Percentiles rank a stretch among this genome's conserved stretches.
phyloP scores from a whole-genome alignment of 805 yeast genomes.

The Hermanozyma aechmeae region DNA sequence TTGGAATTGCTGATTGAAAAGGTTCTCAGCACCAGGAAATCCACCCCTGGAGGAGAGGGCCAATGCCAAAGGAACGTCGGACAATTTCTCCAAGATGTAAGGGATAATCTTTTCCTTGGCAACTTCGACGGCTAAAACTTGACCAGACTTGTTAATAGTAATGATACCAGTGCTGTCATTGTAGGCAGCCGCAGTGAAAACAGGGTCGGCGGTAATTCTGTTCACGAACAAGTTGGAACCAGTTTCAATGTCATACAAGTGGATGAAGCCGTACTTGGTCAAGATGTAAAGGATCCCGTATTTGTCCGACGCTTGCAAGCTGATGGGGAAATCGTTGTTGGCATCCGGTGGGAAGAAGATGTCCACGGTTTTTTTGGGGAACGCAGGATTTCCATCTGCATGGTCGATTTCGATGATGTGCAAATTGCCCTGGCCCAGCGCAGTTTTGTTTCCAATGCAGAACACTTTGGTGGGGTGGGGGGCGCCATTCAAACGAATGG shows the following conservation, averaged over 20 bases:
- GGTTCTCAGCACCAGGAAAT: conserved; percentile 91
- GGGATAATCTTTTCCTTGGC: conserved; percentile 80
- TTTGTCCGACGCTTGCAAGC: conserved; percentile 74
- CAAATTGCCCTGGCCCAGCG: conserved; percentile 60
- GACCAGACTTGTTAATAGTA: conserved; percentile 91
- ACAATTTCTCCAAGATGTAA: conserved; percentile 76
- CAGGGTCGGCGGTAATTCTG: conserved; percentile 92
- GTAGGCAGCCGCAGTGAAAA: conserved; percentile 78
- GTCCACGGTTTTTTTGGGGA: conserved; percentile 83
- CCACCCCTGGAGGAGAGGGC: conserved; percentile 92
- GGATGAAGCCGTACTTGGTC: conserved; percentile 95
- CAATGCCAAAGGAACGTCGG: conserved; percentile 80
- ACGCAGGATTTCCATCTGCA: conserved; percentile 73
- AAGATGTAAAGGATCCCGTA: conserved; percentile 83
- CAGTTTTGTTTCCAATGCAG: conserved; percentile 85
- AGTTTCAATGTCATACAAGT: conserved; percentile 86
- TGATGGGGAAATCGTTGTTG: conserved; percentile 90
- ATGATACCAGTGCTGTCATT: conserved; percentile 73
- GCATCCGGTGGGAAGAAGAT: conserved; percentile 97
- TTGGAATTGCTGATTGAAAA: conserved; percentile 88
- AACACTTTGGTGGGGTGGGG: conserved; percentile 72
- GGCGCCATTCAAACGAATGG: conserved; percentile 65
- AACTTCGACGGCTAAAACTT: conserved; percentile 86
- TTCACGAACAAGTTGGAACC: conserved; percentile 91
- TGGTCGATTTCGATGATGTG: conserved; percentile 96